Base-by-base conservation (phyloP, 2,329 filamentous ascomycete genomes). In the Pestalotiopsis sp. region DNA sequence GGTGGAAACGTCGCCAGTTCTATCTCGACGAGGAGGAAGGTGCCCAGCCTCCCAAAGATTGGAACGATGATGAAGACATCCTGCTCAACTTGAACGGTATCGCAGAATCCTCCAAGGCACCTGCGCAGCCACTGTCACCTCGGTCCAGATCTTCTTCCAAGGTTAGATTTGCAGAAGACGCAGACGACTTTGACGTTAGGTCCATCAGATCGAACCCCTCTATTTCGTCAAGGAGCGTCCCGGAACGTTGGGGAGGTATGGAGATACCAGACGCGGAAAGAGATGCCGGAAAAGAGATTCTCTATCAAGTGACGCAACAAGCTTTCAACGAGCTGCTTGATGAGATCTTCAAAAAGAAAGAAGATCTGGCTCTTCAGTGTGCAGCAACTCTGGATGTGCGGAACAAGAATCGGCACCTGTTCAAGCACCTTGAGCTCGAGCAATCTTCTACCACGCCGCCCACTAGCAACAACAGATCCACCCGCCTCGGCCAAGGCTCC, bases 301-400 rank as follows among this genome's bases (percentile, higher is more conserved):
- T 98, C 1, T 98, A 97, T 76, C 93, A 97, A 78, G 90, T 97
- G 39, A 94, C 93, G 0, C 94, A 98, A 79, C 92, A 97, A 79
- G 92, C 94, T 0, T 93, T 97, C 81, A 98, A 98, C 75, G 94
- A 98, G 80, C 84, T 98, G 2, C 87, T 99, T 0, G 93, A 98
- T 76, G 87, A 90, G 1, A 85, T 99, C 0, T 99, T 99, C 82
- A 92, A 92, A 73, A 85, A 87, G 4, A 91, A 92, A 72, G 95
- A 98, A 79, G 91, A 95, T 71, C 79, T 93, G 20, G 91, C 94
- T 1, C 81, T 96, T 69, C 86, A 89, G 67, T 91, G 90, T 12
- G 87, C 88, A 9, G 84, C 87, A 63, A 93, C 91, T 0, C 88
- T 87, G 70, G 81, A 82, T 11, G 84, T 89, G 67, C 88, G 93